phyloP scores from a whole-genome alignment of 2,329 filamentous ascomycete species.

The Penicillium sclerotiorum region DNA sequence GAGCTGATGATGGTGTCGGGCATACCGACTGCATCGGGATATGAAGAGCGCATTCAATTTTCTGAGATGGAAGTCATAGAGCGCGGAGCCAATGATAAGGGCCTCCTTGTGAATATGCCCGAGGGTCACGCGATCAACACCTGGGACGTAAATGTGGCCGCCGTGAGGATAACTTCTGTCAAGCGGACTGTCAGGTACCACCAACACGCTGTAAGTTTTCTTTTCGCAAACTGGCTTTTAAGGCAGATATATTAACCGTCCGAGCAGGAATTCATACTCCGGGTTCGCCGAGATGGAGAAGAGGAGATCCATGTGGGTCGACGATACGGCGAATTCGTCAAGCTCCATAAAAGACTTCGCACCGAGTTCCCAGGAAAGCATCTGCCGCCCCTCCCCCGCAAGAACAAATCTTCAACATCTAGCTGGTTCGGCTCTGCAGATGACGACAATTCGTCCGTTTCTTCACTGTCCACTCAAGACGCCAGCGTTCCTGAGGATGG shows the following conservation, averaged over 20 bases:
- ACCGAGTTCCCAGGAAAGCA: conserved; percentile 89
- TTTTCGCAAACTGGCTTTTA: neutral
- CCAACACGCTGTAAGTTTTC: conserved; percentile 74
- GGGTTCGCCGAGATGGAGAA: conserved; percentile 76
- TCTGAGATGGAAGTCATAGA: conserved; percentile 97
- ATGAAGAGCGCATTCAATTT: conserved; percentile 95
- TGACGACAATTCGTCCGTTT: conserved; percentile 78
- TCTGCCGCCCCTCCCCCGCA: conserved; percentile 81
- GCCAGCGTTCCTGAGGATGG: conserved; percentile 47
- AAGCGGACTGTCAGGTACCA: conserved; percentile 89
- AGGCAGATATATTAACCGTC: conserved; percentile 3
- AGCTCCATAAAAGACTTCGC: conserved; percentile 75
- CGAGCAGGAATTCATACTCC: conserved; percentile 78
- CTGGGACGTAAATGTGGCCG: conserved; percentile 96
- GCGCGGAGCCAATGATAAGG: conserved; percentile 86
- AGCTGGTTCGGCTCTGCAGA: conserved; percentile 61
- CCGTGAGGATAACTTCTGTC: conserved; percentile 75
- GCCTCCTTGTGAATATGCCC: conserved; percentile 81
- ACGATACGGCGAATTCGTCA: conserved; percentile 84
- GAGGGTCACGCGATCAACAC: conserved; percentile 92
- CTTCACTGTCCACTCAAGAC: conserved; percentile 73
- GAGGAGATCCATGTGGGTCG: conserved; percentile 78
- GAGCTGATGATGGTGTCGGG: conserved; percentile 99
- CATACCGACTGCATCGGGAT: conserved; percentile 91
- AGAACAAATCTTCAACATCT: conserved; percentile 80